Base-by-base conservation (phyloP, 1,284 basidiomycete genomes). In the Vanrija sp. region DNA sequence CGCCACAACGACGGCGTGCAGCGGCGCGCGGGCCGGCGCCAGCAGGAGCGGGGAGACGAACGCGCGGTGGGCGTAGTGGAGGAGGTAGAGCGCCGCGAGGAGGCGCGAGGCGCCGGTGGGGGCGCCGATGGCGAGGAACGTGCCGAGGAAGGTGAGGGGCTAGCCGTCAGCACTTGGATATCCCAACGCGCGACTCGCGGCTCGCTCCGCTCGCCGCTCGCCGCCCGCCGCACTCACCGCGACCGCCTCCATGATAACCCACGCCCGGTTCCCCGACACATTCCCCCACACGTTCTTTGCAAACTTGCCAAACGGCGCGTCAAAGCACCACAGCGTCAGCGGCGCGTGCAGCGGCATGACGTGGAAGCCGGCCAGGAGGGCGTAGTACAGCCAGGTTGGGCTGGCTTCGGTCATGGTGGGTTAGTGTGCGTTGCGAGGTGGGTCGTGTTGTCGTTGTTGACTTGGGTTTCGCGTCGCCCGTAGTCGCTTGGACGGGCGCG, bases 181-280 rank as follows among this genome's bases (percentile, higher is more conserved):
- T n/a, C n/a, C n/a, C n/a, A n/a, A n/a, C n/a, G n/a, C n/a, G n/a
- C n/a, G n/a, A n/a, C n/a, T n/a, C n/a, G n/a, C n/a, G n/a, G n/a
- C n/a, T n/a, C n/a, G n/a, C n/a, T n/a, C n/a, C n/a, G n/a, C n/a
- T n/a, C n/a, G n/a, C n/a, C n/a, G n/a, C n/a, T n/a, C n/a, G n/a
- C n/a, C n/a, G n/a, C n/a, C n/a, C n/a, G n/a, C n/a, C n/a, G 16
- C 20, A 59, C 84, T 49, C 7, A 89, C 88, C 3, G 88, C 82
- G n/a, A 87, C 79, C 41, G 88, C 76, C 73, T 95, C 91, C 89
- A 94, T 94, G 46, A 82, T 39, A 23, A 90, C 86, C 89, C 91
- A 94, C 27, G 86, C 79, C 6, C 73, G n/a, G 52, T 78, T 78
- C 10, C 78, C 78, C 60, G 45, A 80, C 7, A 87, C 63, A 19